Evolutionary conservation across 768 basidiomycete genomes (phyloP).

Genomic region (Boletus reticulatus): DNA sequence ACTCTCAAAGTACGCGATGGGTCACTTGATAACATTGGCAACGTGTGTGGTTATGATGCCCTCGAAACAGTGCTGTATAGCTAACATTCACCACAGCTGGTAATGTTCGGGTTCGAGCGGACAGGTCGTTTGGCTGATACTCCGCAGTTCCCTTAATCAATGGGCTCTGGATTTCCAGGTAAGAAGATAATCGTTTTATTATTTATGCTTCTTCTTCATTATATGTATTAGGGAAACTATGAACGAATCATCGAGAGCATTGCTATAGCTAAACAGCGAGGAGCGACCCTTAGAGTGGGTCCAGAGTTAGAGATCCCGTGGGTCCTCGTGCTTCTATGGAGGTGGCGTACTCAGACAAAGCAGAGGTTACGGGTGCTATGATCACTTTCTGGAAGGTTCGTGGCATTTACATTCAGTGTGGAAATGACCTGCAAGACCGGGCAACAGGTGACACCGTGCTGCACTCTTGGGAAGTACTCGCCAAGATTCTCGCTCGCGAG

Average conservation of each 20-base stretch:
- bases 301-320: constrained; percentile 97
- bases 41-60: constrained; percentile 56
- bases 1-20: constrained; percentile 44
- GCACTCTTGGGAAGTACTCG: constrained; percentile 97
- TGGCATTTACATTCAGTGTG: background rate
- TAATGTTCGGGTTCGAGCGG: constrained; percentile 4
- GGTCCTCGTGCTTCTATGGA: constrained; percentile 14
- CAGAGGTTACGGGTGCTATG: constrained; percentile 96
- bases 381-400: constrained; percentile 94
- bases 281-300: constrained; percentile 90
- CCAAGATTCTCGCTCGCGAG: constrained; percentile 81
- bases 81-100: constrained; percentile 22
- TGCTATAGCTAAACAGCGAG: constrained; percentile 78
- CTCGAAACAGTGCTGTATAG: background rate
- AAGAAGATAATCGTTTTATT: constrained; percentile 8
- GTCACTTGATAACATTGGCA: constrained; percentile 84
- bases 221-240: constrained; percentile 71
- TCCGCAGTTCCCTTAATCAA: constrained; percentile 83
- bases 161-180: constrained; percentile 97
- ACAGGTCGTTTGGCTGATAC: constrained; percentile 10
- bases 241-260: constrained; percentile 91
- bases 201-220: background rate
- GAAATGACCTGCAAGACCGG: background rate
- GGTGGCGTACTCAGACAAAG: background rate
- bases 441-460: constrained; percentile 85